Conservation (phyloP, 768 basidiomycete species). For the Xanthoconium purpureum region DNA sequence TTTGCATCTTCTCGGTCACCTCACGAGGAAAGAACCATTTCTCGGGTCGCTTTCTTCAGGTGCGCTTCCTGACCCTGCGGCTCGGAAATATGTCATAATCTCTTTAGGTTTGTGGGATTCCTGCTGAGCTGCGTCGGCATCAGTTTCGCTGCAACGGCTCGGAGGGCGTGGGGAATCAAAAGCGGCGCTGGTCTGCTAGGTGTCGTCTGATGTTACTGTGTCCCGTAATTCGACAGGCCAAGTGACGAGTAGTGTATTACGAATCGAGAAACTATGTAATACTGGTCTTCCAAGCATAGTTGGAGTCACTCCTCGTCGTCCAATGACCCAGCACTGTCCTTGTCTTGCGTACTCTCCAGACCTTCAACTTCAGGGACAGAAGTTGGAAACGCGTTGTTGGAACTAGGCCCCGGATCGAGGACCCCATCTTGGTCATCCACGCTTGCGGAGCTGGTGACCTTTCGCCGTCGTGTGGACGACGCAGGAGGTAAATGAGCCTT, state of each 20-base stretch:
- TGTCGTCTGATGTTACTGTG: constrained; percentile 41
- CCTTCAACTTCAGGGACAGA: constrained; percentile 11
- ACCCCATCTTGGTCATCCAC: constrained; percentile 41
- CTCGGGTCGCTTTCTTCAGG: constrained; percentile 86
- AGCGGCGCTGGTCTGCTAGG: constrained; percentile 65
- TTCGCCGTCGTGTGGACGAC: constrained; percentile 42
- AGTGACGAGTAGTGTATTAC: neutral
- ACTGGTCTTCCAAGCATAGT: neutral
- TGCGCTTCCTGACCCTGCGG: constrained; percentile 25
- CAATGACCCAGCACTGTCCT: constrained; percentile 13
- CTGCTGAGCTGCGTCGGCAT: constrained; percentile 79
- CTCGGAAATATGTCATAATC: neutral
- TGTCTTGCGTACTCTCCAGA: constrained; percentile 15
- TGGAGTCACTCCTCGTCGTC: constrained; percentile 17
- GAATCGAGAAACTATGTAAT: constrained; percentile 3
- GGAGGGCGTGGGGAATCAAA: constrained; percentile 62
- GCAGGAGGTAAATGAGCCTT: constrained; percentile 55
- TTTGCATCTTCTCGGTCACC: constrained; percentile 83
- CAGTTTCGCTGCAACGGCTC: constrained; percentile 60
- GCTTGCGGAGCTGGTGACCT: constrained; percentile 50
- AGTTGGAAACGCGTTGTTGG: constrained; percentile 28
- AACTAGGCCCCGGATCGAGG: constrained; percentile 19
- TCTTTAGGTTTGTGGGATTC: constrained; percentile 72
- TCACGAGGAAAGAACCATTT: constrained; percentile 79
- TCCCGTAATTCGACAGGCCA: neutral